Conservation (phyloP, 169 alveolate species). For the Babesia ovis region DNA sequence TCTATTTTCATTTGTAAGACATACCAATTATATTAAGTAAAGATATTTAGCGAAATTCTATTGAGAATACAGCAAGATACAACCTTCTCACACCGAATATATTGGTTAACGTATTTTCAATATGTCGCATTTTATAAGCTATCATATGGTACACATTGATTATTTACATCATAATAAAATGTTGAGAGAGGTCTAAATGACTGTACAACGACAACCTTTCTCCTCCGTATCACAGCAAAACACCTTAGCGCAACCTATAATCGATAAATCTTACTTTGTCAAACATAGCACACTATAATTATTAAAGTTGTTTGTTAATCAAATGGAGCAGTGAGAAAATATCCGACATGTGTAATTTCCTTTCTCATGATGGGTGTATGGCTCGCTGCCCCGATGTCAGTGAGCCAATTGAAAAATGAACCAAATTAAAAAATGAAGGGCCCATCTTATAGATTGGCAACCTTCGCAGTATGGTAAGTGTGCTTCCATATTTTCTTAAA, state of each 20-base stretch:
- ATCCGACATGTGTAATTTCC: not conserved
- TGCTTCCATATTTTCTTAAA: not conserved
- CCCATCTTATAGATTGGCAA: not conserved
- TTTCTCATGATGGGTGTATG: not conserved
- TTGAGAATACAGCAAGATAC: no score
- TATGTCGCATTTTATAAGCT: no score
- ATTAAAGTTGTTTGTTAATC: no score
- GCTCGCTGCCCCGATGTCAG: not conserved
- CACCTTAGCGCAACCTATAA: not conserved
- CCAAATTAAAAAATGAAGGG: not conserved
- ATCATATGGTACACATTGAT: no score
- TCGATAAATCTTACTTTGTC: not conserved
- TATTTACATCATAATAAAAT: no score
- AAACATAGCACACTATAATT: not conserved
- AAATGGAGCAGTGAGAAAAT: not conserved
- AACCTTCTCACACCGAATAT: no score
- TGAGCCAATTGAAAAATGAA: not conserved
- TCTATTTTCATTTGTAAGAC: no score
- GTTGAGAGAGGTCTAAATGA: no score
- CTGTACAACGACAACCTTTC: no score
- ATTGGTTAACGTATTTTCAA: no score
- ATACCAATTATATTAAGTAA: no score
- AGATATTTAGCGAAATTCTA: no score
- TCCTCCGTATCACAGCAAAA: not conserved
- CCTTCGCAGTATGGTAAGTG: conserved; percentile 26